A percentile compares a stretch with the other conserved stretches of the same genome.
These are phyloP conservation scores for Ceratobasidium papillatum DNA, from an alignment of 1,284 basidiomycete species.

Conservation along the genomic window DNA sequence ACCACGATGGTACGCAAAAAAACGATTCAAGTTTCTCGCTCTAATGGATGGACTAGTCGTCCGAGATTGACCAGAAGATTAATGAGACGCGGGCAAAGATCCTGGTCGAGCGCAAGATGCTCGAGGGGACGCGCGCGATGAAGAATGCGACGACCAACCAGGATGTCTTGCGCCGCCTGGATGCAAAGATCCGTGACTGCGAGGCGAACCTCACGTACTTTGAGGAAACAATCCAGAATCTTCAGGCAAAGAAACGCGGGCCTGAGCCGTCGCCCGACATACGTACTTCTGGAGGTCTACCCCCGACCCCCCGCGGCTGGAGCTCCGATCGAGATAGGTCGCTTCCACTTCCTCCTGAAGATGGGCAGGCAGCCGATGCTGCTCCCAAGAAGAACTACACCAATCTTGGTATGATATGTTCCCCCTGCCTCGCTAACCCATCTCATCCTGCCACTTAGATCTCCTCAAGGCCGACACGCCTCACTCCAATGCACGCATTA, in stretches of 20 bases:
- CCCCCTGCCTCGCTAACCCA: conserved; percentile 27
- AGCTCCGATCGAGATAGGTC: conserved; percentile 42
- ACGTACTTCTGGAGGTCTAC: conserved; percentile 16
- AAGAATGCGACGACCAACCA: conserved; percentile 85
- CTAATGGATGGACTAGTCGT: conserved; percentile 4
- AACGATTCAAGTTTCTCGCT: neutral
- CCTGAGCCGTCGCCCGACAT: conserved; percentile 45
- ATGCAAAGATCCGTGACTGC: conserved; percentile 88
- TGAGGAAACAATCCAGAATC: conserved; percentile 83
- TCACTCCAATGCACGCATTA: conserved; percentile 95
- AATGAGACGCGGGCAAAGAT: conserved; percentile 90
- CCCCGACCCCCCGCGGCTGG: conserved; percentile 39
- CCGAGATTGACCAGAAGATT: conserved; percentile 88
- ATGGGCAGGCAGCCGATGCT: conserved; percentile 52
- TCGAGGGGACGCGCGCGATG: conserved; percentile 84
- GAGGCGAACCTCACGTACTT: conserved; percentile 88
- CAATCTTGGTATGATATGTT: conserved; percentile 59
- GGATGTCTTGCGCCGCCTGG: conserved; percentile 82
- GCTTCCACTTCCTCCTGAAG: conserved; percentile 48
- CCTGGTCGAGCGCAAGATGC: conserved; percentile 90
- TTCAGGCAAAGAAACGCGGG: conserved; percentile 78
- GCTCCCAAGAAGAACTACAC: conserved; percentile 58
- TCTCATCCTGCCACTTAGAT: conserved; percentile 59
- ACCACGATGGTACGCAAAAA: neutral
- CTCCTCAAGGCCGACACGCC: conserved; percentile 98